Base-by-base conservation (phyloP, 2,329 filamentous ascomycete genomes). In the Xenoacremonium recifei region DNA sequence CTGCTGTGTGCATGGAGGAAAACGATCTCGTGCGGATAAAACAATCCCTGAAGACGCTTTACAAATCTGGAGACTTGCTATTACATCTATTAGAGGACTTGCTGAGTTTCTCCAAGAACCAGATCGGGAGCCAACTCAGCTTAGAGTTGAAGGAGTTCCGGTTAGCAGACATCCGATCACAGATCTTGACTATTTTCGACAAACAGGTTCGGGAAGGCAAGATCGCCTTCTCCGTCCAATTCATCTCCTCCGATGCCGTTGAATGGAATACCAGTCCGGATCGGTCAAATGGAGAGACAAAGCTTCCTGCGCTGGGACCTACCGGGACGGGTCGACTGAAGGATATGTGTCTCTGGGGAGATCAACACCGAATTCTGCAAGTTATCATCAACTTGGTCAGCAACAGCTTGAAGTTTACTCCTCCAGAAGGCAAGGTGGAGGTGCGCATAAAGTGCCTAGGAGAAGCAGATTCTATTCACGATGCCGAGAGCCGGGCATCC, bases 361-460 rank as follows among this genome's bases (percentile, higher is more conserved):
- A 96, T 55, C 87, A 93, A 52, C 89, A 96, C 58, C 77, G 91
- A 33, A 93, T 96, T 29, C 69, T 95, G 19, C 91, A 96, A 62
- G 87, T 96, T n/a, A 80, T 96, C 35, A 96, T 95, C 70, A 95
- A 95, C 59, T 72, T 96, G 21, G 89, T 95, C 35, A 91, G 87
- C 64, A 96, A 96, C 68, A 89, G 86, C 62, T 70, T 96, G 32
- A 96, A 96, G 61, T 96, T 96, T 58, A 96, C 91, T 0, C 87
- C 89, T 0, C 65, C 80, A 6, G 83, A 83, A 2, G 90, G 90
- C 6, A 84, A 75, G 21, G 87, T 96, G 3, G 76, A 82, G 19
- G 77, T 96, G 7, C 79, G 82, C 6, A 90, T 96, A 43, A 81
- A 79, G 50, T 95, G 88, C 55, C 53, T 86, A 0, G 79, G 83